Evolutionary conservation across 2,329 filamentous ascomycete species (phyloP).

Genomic region (Xylariaceae sp.): DNA sequence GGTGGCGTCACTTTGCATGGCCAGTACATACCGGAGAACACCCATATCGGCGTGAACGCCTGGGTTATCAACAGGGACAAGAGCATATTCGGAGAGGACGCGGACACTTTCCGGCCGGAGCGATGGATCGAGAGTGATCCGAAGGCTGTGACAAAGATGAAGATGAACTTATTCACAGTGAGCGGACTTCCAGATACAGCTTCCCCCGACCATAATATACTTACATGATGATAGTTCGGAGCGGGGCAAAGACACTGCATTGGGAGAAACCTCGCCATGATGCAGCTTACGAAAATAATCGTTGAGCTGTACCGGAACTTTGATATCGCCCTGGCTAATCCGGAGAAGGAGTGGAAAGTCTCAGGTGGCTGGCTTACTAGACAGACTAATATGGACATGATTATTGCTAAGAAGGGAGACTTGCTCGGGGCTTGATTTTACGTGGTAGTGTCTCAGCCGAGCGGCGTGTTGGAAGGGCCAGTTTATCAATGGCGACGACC

Average conservation of each 20-base stretch:
- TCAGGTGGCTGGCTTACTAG: constrained; percentile 22
- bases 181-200: neutral
- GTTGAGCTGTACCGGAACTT: constrained; percentile 24
- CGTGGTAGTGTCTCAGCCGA: too few species aligned
- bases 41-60: constrained; percentile 65
- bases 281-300: constrained; percentile 27
- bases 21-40: constrained; percentile 38
- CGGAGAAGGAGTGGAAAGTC: constrained; percentile 14
- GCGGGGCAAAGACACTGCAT: constrained; percentile 25
- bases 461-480: neutral
- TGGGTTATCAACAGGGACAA: constrained; percentile 66
- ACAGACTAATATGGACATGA: constrained; percentile 20
- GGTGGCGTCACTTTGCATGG: constrained; percentile 57
- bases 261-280: constrained; percentile 27
- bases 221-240: constrained; percentile 17
- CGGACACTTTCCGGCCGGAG: constrained; percentile 63
- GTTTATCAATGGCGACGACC: too few species aligned
- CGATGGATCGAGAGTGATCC: constrained; percentile 49
- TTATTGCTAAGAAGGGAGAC: neutral
- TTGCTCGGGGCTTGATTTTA: neutral
- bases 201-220: neutral
- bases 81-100: constrained; percentile 63
- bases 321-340: constrained; percentile 12
- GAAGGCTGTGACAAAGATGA: constrained; percentile 10
- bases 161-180: constrained; percentile 24